Conservation (phyloP, 2,329 filamentous ascomycete species). For the Cytospora paraplurivora region DNA sequence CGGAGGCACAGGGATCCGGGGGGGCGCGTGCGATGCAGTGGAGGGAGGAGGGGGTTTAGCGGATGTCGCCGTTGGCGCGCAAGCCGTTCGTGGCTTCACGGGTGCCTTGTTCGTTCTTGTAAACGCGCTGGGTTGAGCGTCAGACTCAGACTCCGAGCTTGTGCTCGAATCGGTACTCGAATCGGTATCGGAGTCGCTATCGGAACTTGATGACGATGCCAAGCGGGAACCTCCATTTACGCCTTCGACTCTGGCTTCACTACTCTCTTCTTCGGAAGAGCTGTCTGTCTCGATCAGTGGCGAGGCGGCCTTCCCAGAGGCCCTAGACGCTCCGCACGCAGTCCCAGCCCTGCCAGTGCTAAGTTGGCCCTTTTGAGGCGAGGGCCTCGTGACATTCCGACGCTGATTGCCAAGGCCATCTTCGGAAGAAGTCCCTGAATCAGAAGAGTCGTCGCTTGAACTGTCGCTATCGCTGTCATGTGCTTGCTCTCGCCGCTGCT, state of each 20-base stretch:
- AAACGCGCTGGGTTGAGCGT: slow-evolving; percentile 34
- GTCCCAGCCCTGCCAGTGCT: neutral
- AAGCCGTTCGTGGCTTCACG: neutral
- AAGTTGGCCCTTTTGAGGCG: slow-evolving; percentile 3
- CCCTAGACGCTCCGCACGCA: slow-evolving; percentile 1
- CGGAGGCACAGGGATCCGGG: slow-evolving; percentile 28
- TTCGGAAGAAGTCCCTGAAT: neutral
- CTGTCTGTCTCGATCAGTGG: slow-evolving; percentile 26
- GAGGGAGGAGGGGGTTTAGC: neutral
- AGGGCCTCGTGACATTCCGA: slow-evolving; percentile 7
- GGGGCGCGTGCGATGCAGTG: neutral
- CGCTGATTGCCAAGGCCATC: neutral
- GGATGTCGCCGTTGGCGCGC: neutral
- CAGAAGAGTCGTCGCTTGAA: slow-evolving; percentile 11
- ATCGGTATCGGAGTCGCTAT: slow-evolving; percentile 31
- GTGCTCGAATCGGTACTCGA: slow-evolving; percentile 40
- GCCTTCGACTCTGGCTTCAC: neutral
- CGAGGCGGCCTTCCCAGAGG: slow-evolving; percentile 27
- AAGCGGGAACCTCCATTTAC: slow-evolving; percentile 19
- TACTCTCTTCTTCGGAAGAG: slow-evolving; percentile 15
- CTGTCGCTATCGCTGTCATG: slow-evolving; percentile 4
- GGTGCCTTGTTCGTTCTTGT: slow-evolving; percentile 13
- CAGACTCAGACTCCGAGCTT: slow-evolving; percentile 44
- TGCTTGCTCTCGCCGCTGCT: neutral
- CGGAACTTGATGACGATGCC: neutral